Conservation (phyloP, 805 yeast species). For the Candida verbasci region DNA sequence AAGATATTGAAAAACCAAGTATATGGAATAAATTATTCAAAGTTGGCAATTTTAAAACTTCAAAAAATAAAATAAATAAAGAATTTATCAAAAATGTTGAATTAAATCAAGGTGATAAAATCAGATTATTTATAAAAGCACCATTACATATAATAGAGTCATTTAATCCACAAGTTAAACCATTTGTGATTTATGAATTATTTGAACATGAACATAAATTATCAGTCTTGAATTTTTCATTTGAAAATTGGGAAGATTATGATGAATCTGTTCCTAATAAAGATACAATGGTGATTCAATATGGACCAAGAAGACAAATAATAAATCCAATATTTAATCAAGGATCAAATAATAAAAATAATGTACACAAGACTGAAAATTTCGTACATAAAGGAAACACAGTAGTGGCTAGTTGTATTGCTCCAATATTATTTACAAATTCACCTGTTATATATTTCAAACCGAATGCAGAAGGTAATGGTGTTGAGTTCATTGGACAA, state of each 20-base stretch:
- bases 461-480: slow-evolving; percentile 42
- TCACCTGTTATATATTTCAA: slow-evolving; percentile 84
- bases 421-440: slow-evolving; percentile 79
- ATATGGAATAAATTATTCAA: slow-evolving; percentile 75
- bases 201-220: slow-evolving; percentile 82
- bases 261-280: slow-evolving; percentile 83
- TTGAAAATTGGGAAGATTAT: slow-evolving; percentile 86
- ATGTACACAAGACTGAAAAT: slow-evolving; percentile 82
- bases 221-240: slow-evolving; percentile 76
- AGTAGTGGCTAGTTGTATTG: slow-evolving; percentile 77
- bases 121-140: slow-evolving; percentile 55
- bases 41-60: slow-evolving; percentile 71
- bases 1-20: slow-evolving; percentile 68
- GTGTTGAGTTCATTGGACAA: slow-evolving; percentile 72
- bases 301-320: slow-evolving; percentile 85
- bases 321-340: slow-evolving; percentile 82
- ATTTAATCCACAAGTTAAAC: slow-evolving; percentile 27
- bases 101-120: slow-evolving; percentile 55
- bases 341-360: slow-evolving; percentile 70
- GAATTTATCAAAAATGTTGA: slow-evolving; percentile 45
- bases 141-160: slow-evolving; percentile 45
- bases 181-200: slow-evolving; percentile 69
- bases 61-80: slow-evolving; percentile 64
- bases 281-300: slow-evolving; percentile 78
- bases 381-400: slow-evolving; percentile 72